A percentile compares a stretch with the other conserved stretches of the same genome.
Evolutionary conservation across 1,284 basidiomycete genomes (phyloP).

Genomic region (Butyriboletus appendiculatus): DNA sequence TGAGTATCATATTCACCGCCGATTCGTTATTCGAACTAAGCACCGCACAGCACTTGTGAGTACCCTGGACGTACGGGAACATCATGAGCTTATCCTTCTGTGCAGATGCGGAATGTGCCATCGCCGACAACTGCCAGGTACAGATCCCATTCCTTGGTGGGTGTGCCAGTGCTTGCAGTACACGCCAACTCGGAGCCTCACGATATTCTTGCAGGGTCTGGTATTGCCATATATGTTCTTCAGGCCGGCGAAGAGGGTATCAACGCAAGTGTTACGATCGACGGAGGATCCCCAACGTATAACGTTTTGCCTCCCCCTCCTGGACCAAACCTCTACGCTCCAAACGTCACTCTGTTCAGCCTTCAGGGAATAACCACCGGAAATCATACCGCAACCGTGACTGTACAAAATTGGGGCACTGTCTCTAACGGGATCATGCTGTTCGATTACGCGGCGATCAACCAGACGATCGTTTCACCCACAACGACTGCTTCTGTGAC

Average conservation of each 20-base stretch:
- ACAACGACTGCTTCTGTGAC: background rate
- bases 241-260: slow-evolving; percentile 18
- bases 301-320: slow-evolving; percentile 10
- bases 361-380: slow-evolving; percentile 15
- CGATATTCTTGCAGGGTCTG: slow-evolving; percentile 16
- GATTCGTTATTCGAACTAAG: background rate
- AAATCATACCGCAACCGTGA: slow-evolving; percentile 15
- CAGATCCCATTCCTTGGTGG: slow-evolving; percentile 22
- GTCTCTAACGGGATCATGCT: slow-evolving; percentile 14
- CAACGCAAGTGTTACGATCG: slow-evolving; percentile 17
- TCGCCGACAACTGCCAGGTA: slow-evolving; percentile 13
- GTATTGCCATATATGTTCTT: slow-evolving; percentile 21
- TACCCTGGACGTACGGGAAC: background rate
- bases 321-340: slow-evolving; percentile 4
- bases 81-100: background rate
- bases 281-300: slow-evolving; percentile 8
- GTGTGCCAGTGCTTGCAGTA: background rate
- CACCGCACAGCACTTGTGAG: slow-evolving; percentile 11
- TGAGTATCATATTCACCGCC: background rate
- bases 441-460: slow-evolving; percentile 19
- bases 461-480: slow-evolving; percentile 8
- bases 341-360: slow-evolving; percentile 19
- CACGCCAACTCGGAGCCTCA: background rate
- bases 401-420: slow-evolving; percentile 9
- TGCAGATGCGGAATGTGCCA: slow-evolving; percentile 15